These are phyloP conservation scores for Nannochloropsis granulata DNA, from an alignment of 108 stramenopile species.

Conservation along the genomic window DNA sequence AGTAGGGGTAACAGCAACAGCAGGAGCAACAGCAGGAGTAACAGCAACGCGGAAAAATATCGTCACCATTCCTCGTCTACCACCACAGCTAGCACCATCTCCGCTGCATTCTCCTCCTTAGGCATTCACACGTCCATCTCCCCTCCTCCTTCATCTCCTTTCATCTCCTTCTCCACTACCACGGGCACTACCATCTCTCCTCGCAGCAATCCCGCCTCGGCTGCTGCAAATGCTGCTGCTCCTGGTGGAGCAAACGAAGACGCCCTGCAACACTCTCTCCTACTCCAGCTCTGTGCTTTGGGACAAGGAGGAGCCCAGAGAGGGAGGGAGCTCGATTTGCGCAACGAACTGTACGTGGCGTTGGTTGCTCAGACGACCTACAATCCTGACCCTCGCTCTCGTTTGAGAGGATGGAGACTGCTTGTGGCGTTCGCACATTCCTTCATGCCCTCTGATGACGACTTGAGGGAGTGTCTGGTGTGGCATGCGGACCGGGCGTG, in stretches of 20 bases:
- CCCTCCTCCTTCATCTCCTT: neutral
- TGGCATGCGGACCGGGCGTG: neutral
- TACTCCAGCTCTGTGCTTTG: neutral
- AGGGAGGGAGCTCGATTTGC: neutral
- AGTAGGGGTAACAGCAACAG: too few relatives aligned
- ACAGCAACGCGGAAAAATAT: neutral
- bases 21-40: neutral
- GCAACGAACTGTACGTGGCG: neutral
- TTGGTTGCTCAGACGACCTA: neutral
- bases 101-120: neutral
- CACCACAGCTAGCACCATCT: neutral
- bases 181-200: too few relatives aligned
- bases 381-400: neutral
- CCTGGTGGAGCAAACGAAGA: neutral
- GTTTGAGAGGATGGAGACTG: neutral
- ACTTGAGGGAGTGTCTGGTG: neutral
- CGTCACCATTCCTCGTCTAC: neutral
- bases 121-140: neutral
- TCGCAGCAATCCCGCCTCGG: neutral
- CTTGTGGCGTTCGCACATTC: neutral
- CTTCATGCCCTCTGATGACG: neutral
- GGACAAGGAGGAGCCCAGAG: neutral
- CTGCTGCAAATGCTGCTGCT: neutral
- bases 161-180: neutral
- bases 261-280: neutral